Evolutionary conservation across 176 grass and related monocot species (phyloP).

Genomic region (Dendrocalamus sinicus): DNA sequence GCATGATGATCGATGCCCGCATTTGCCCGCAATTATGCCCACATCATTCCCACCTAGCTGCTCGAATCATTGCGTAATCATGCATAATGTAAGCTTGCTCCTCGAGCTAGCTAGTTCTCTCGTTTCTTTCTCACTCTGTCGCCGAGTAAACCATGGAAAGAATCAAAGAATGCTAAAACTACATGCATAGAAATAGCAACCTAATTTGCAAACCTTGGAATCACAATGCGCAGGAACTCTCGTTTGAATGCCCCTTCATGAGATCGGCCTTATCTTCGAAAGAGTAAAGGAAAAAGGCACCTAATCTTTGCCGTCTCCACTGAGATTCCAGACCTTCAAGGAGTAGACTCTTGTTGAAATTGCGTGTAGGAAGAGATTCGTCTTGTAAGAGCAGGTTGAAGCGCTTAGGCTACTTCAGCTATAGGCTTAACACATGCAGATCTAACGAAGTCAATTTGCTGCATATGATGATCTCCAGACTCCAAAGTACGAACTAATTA

Average conservation of each 20-base stretch:
- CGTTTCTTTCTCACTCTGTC: not conserved
- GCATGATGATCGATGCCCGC: constrained; percentile 1
- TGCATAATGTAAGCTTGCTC: not conserved
- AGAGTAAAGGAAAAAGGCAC: too few relatives aligned
- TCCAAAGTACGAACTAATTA: not conserved
- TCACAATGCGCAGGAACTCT: too few relatives aligned
- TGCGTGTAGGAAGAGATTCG: not conserved
- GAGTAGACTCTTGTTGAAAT: not conserved
- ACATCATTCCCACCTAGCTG: constrained; percentile 6
- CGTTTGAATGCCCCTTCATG: too few relatives aligned
- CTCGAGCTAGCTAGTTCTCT: not conserved
- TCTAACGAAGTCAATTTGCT: not conserved
- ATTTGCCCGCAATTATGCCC: constrained; percentile 42
- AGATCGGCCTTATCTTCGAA: too few relatives aligned
- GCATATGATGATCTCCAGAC: not conserved
- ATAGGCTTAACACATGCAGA: too few relatives aligned
- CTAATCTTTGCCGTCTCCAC: not conserved
- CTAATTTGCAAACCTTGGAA: too few relatives aligned
- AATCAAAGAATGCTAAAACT: not conserved
- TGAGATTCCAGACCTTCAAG: not conserved
- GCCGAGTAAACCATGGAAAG: not conserved
- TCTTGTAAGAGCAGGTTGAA: not conserved
- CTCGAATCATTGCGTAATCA: constrained; percentile 60
- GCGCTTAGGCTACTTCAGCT: not conserved
- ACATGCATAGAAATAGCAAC: too few relatives aligned